phyloP scores from a whole-genome alignment of 106 monocot genomes.

The Dendrobium nobile region DNA sequence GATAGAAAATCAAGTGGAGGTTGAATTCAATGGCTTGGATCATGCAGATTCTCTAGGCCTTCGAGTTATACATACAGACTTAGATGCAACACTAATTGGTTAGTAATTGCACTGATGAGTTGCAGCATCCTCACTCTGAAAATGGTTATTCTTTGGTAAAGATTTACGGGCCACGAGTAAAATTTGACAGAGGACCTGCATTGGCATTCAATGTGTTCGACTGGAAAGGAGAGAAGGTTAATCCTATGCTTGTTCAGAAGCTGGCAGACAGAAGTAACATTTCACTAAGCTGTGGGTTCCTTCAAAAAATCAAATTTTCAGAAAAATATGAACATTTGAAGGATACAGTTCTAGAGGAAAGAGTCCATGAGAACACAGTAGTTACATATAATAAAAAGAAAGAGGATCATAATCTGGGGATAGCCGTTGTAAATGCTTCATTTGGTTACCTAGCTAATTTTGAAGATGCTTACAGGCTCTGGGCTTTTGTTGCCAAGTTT shows the following conservation, averaged over 20 bases:
- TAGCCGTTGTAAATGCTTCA: constrained; percentile 63
- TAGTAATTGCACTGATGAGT: constrained; percentile 54
- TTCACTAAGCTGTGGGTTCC: constrained; percentile 55
- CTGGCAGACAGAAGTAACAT: constrained; percentile 73
- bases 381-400: constrained; percentile 10
- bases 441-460: constrained; percentile 59
- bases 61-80: constrained; percentile 45
- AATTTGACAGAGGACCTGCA: constrained; percentile 64
- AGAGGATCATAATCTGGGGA: constrained; percentile 29
- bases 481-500: constrained; percentile 79
- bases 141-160: constrained; percentile 38
- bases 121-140: constrained; percentile 50
- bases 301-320: constrained; percentile 46
- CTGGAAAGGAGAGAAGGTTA: constrained; percentile 77
- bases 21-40: constrained; percentile 53
- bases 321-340: constrained; percentile 43
- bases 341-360: constrained; percentile 29
- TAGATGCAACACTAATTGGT: constrained; percentile 66
- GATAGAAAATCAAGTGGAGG: background rate
- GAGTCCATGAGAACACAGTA: background rate
- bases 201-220: constrained; percentile 83
- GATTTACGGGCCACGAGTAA: constrained; percentile 64
- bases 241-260: constrained; percentile 71
- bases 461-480: constrained; percentile 74
- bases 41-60: constrained; percentile 77